Evolutionary conservation across 2,329 filamentous ascomycete species (phyloP), one percentile per base, ranked within the genome.

Genomic region (Aaosphaeria pasadenensis): DNA sequence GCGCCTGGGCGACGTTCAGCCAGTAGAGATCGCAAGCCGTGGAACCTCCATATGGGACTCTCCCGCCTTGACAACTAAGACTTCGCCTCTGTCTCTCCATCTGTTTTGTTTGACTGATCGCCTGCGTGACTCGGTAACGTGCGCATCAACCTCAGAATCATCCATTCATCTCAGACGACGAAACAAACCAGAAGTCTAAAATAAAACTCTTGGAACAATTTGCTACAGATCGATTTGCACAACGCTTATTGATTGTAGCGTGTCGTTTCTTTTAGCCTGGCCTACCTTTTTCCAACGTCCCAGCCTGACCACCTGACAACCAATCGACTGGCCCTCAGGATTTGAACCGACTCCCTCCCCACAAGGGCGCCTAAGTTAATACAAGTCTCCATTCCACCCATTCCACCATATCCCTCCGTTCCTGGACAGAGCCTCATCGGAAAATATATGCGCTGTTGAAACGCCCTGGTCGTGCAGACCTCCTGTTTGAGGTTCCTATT

Each of bases 361-460:
- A 46, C 58, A 7, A 36, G 67, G 69, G 69, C 69, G 70, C 64
- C 59, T 70, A 71, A 61, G 17, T 57, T 57, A 55, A 24, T 24
- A 24, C 2, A 24, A 61, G 60, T 62, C 63, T 59, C 62, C 43
- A 60, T 61, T 62, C 59, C 62, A 40, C 63, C 54, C 65, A 59
- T 62, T 54, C 45, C 50, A 59, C 50, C 51, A 67, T 59, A 57
- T 58, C 59, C 62, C 60, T 57, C 9, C 24, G 54, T 66, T 66
- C 66, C 64, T 65, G 54, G 66, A 67, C 70, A 69, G 70, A 72
- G 72, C 66, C 67, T 66, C 68, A 69, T 56, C 59, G 64, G 63
- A 66, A 60, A 67, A 70, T 63, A 24, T 36, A 65, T 70, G 59
- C 62, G 51, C 64, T 63, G 55, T 57, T 69, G 72, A 72, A 72